Base-by-base conservation (phyloP, 176 grass and related monocot species). In the Raddia distichophylla region DNA sequence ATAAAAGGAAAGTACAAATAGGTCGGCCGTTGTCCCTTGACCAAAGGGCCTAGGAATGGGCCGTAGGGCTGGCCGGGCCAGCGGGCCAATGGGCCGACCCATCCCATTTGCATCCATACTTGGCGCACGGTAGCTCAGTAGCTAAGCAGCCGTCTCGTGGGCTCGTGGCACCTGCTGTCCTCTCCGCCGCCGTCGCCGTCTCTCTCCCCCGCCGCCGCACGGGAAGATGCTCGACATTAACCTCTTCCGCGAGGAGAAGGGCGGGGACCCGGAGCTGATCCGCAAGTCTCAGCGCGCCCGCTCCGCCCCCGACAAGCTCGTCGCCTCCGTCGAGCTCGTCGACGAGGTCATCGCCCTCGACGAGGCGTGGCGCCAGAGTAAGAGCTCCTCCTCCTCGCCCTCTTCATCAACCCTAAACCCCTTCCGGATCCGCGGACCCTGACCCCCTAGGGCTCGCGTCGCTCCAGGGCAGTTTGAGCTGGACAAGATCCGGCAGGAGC, bases 341-440 rank as follows among this genome's bases (percentile, higher is more conserved):
- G 90, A 98, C 62, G 92, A 98, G 83, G 85, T 87, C 84, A 93
- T 99, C 73, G 69, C 47, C 61, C 91, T 95, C 86, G 93, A 95
- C 77, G 71, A 74, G 67, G 90, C 85, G 75, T 99, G 96, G 96
- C 93, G 91, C 71, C 73, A 91, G 27, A 91, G 96, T 99, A 86
- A 71, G 78, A 10, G 1, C 69, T 27, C 5, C 5, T 43, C 37
- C 37, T 40, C n/a, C 15, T 51, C 60, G 5, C 60, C 10, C 27
- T 27, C 27, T 27, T 27, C 27, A 27, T 19, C 2, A 42, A 74
- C 5, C 52, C 80, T 33, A 14, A 3, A 19, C 16, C 15, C 14
- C 5, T 81, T 55, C 27, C 15, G 17, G 65, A 60, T 72, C 66
- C 7, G 16, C 15, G 7, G 22, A 27, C 20, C 60, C 64, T 85